These are phyloP conservation scores for Penicillium thymicola DNA, from an alignment of 2,329 filamentous ascomycete species.

Conservation along the genomic window DNA sequence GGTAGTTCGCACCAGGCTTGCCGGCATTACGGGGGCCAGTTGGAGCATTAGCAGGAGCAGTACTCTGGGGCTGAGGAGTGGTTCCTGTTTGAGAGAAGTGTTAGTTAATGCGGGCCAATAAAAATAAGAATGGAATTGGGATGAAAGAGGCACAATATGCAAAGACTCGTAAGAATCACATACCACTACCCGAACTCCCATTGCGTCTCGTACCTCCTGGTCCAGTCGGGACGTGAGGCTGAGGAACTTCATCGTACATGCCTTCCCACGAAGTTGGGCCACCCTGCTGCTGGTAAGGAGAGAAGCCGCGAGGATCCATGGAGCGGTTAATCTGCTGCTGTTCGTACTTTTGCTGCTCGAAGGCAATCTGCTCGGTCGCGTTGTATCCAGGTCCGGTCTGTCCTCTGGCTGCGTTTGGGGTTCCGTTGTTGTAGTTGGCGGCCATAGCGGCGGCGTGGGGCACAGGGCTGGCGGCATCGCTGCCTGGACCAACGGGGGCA, in stretches of 20 bases:
- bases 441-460: slow-evolving; percentile 47
- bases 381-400: slow-evolving; percentile 57
- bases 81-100: slow-evolving; percentile 22
- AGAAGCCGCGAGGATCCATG: slow-evolving; percentile 43
- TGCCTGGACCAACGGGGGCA: slow-evolving; percentile 9
- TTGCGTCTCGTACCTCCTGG: slow-evolving; percentile 48
- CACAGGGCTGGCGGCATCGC: slow-evolving; percentile 45
- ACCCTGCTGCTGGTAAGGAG: slow-evolving; percentile 51
- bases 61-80: slow-evolving; percentile 46
- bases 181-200: slow-evolving; percentile 42
- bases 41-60: slow-evolving; percentile 75
- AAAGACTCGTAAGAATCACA: slow-evolving; percentile 29
- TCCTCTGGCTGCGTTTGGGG: slow-evolving; percentile 23
- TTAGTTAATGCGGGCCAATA: background rate
- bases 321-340: slow-evolving; percentile 60
- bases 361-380: slow-evolving; percentile 68
- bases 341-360: slow-evolving; percentile 76
- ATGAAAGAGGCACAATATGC: slow-evolving; percentile 1
- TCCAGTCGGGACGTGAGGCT: slow-evolving; percentile 63
- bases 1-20: slow-evolving; percentile 86
- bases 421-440: slow-evolving; percentile 39
- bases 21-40: slow-evolving; percentile 96
- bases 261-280: slow-evolving; percentile 91
- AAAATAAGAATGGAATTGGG: background rate
- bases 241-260: slow-evolving; percentile 95